Evolutionary conservation across 2,329 filamentous ascomycete genomes (phyloP).

Genomic region (Diplodia sapinea): DNA sequence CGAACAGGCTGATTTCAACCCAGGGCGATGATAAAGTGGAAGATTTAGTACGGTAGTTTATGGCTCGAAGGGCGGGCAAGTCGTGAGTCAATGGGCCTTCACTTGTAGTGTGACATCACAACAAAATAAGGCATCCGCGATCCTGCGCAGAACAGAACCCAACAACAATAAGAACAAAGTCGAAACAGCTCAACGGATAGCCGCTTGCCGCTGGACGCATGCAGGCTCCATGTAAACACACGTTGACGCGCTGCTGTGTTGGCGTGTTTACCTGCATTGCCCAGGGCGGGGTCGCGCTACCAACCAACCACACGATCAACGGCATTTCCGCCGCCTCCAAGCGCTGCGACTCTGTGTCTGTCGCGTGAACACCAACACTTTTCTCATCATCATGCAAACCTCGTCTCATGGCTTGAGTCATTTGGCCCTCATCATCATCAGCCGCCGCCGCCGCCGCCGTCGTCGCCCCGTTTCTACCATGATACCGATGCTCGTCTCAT

Average conservation of each 20-base stretch:
- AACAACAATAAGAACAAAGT: background rate
- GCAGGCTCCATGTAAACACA: constrained; percentile 8
- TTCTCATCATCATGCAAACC: background rate
- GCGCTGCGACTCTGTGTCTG: background rate
- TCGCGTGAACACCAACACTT: background rate
- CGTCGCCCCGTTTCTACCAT: background rate
- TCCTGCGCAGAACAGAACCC: background rate
- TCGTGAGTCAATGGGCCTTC: background rate
- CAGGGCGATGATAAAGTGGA: background rate
- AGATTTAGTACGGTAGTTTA: background rate
- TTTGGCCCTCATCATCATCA: background rate
- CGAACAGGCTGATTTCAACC: background rate
- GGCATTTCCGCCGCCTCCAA: background rate
- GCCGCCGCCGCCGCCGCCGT: background rate
- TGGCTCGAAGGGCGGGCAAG: background rate
- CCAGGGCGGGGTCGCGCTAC: constrained; percentile 24
- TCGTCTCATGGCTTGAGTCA: constrained; percentile 9
- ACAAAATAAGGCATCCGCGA: background rate
- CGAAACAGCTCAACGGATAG: background rate
- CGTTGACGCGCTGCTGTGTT: constrained; percentile 19
- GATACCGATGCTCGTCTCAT: background rate
- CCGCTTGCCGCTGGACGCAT: background rate
- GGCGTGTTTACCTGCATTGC: constrained; percentile 26
- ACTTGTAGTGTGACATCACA: constrained; percentile 6
- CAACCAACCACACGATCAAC: constrained; percentile 12